Evolutionary conservation across 176 grass and related monocot genomes (phyloP).

Genomic region (Phyllostachys edulis): DNA sequence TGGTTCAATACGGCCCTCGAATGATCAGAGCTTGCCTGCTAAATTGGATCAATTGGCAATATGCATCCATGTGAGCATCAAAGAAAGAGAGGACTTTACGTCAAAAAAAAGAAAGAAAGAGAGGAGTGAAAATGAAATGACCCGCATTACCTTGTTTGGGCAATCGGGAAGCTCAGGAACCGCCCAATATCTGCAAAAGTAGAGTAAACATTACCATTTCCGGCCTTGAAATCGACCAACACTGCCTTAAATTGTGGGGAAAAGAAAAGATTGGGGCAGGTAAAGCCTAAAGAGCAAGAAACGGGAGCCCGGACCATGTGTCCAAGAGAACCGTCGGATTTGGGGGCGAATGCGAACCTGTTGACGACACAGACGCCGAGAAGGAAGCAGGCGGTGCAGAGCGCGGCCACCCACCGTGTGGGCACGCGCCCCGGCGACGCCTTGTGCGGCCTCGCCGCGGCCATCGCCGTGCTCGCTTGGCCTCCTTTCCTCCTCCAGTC

Average conservation of each 20-base stretch:
- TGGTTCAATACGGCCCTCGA: constrained; percentile 30
- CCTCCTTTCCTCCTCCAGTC: neutral
- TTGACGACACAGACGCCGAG: constrained; percentile 55
- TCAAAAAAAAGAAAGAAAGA: too few species aligned
- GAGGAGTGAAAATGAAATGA: neutral
- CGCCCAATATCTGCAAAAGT: constrained; percentile 47
- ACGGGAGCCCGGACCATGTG: neutral
- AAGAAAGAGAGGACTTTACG: neutral
- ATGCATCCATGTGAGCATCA: neutral
- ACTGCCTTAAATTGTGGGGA: neutral
- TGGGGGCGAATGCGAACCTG: constrained; percentile 25
- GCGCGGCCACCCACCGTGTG: constrained; percentile 39
- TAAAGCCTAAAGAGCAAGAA: neutral
- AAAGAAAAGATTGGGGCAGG: neutral
- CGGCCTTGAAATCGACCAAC: constrained; percentile 12
- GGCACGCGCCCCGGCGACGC: constrained; percentile 45
- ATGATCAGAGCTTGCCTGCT: constrained; percentile 30
- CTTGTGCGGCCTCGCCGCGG: constrained; percentile 49
- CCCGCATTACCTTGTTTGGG: constrained; percentile 35
- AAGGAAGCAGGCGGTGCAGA: constrained; percentile 63
- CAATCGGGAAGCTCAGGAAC: constrained; percentile 46
- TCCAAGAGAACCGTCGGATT: neutral
- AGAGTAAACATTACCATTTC: constrained; percentile 1
- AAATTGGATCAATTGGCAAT: constrained; percentile 14
- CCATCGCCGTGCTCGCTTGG: neutral